phyloP scores from a whole-genome alignment of 345 rosid genomes.

The Murraya koenigii region DNA sequence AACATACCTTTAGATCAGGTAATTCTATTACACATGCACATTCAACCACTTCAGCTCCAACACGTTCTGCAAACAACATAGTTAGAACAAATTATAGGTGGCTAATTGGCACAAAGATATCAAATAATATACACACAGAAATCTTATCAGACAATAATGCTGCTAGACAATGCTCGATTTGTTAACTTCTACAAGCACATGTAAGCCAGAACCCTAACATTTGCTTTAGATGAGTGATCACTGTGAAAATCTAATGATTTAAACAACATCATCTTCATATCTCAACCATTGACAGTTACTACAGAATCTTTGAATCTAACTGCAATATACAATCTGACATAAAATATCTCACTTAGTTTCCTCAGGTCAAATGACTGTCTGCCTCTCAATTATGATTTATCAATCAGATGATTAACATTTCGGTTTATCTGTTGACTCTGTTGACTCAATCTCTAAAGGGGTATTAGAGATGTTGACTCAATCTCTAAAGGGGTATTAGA shows the following conservation, averaged over 20 bases:
- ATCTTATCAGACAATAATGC: neutral
- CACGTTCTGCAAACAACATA: constrained; percentile 50
- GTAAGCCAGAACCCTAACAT: neutral
- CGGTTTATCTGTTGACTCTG: neutral
- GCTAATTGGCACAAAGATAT: neutral
- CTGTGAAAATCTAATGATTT: neutral
- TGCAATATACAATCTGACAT: neutral
- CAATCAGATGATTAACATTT: neutral
- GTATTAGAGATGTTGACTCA: constrained; percentile 6
- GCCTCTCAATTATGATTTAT: neutral
- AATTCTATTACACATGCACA: constrained; percentile 86
- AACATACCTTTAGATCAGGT: constrained; percentile 73
- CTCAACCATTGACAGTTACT: neutral
- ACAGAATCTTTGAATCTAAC: neutral
- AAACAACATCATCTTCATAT: neutral
- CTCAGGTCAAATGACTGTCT: neutral
- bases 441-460: neutral
- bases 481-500: neutral
- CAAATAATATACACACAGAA: neutral
- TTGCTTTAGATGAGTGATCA: neutral
- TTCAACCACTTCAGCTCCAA: constrained; percentile 90
- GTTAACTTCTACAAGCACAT: neutral
- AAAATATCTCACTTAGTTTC: neutral
- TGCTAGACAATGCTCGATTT: neutral
- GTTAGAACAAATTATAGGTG: neutral